These are phyloP conservation scores for Effrenium voratum DNA, from an alignment of 73 alveolate genomes.

Conservation along the genomic window DNA sequence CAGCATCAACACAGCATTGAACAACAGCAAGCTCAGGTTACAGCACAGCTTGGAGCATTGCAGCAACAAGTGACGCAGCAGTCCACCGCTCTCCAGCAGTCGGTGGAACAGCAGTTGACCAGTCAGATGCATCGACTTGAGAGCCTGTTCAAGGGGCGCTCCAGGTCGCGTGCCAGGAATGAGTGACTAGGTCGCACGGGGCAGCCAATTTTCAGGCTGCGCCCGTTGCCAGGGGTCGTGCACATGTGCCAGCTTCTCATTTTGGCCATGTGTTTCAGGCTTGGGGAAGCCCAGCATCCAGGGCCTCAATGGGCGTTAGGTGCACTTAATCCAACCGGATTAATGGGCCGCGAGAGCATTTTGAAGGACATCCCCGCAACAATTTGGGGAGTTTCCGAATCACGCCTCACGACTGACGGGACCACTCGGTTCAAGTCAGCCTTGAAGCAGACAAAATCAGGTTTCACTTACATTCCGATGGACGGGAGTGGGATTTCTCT, in stretches of 20 bases:
- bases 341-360: background rate
- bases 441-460: background rate
- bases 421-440: background rate
- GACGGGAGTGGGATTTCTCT: background rate
- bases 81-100: no score
- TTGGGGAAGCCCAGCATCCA: background rate
- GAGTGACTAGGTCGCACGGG: background rate
- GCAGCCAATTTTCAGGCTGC: background rate
- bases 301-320: conserved; percentile 3
- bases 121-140: background rate
- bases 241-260: background rate
- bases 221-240: background rate
- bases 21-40: no score
- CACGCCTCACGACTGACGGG: background rate
- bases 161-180: no score
- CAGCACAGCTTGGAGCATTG: no score
- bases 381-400: background rate
- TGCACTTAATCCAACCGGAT: background rate
- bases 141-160: background rate
- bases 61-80: background rate
- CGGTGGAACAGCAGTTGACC: background rate
- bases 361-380: background rate
- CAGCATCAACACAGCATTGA: no score
- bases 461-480: background rate
- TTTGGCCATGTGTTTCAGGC: background rate